phyloP scores from a whole-genome alignment of 371 early-diverging fungal genomes.

The Actinomortierella ambigua region DNA sequence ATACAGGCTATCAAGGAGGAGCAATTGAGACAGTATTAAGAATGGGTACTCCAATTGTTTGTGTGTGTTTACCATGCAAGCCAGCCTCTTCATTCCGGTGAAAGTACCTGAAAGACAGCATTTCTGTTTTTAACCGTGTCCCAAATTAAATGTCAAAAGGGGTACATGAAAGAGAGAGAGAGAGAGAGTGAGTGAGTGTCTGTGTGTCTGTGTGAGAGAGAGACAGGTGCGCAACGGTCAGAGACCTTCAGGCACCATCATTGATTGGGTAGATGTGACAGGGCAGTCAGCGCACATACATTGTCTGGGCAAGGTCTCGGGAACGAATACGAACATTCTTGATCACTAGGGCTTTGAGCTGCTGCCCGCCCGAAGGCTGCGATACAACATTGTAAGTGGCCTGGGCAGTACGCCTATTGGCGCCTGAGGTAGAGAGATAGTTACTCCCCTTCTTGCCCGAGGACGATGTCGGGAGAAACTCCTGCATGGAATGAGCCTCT shows the following conservation, averaged over 20 bases:
- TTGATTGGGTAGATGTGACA: neutral
- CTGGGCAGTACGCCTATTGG: slow-evolving; percentile 34
- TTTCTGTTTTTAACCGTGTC: slow-evolving; percentile 14
- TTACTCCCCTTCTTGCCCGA: slow-evolving; percentile 1
- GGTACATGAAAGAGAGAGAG: neutral
- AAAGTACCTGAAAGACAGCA: slow-evolving; percentile 37
- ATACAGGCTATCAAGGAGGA: slow-evolving; percentile 20
- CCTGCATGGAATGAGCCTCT: slow-evolving; percentile 21
- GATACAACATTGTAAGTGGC: slow-evolving; percentile 31
- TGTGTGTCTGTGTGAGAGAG: neutral
- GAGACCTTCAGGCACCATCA: no score
- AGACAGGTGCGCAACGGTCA: neutral
- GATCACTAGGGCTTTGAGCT: slow-evolving; percentile 36
- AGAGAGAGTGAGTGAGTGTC: neutral
- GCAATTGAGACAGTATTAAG: no score
- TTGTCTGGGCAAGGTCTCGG: slow-evolving; percentile 42
- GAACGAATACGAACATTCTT: slow-evolving; percentile 33
- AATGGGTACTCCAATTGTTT: no score
- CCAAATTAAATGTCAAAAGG: no score
- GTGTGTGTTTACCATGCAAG: no score
- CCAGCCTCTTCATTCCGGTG: no score
- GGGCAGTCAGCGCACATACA: slow-evolving; percentile 10
- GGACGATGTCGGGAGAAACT: slow-evolving; percentile 6
- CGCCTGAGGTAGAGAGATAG: neutral
- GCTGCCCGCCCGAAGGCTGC: slow-evolving; percentile 25